These are phyloP conservation scores for Penicillium crustosum DNA, from an alignment of 2,329 filamentous ascomycete species.

Conservation along the genomic window DNA sequence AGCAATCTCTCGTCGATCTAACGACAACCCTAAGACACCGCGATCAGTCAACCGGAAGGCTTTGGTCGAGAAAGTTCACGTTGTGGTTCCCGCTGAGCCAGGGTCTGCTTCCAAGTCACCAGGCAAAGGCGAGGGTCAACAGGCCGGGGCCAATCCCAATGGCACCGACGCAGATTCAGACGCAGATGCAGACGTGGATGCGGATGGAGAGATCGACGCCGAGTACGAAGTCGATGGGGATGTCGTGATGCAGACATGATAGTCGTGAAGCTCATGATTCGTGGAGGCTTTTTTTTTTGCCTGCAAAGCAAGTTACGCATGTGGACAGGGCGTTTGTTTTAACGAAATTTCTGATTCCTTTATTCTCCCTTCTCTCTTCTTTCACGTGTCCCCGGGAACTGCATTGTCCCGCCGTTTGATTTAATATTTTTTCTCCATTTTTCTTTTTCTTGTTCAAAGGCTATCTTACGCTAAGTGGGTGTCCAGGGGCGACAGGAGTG, in stretches of 20 bases:
- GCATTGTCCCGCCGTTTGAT: neutral
- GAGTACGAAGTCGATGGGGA: constrained; percentile 29
- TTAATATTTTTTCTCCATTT: constrained; percentile 6
- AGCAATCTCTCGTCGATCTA: constrained; percentile 16
- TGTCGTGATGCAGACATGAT: constrained; percentile 34
- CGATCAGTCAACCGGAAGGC: constrained; percentile 24
- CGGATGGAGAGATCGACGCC: constrained; percentile 30
- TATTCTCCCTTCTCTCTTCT: constrained; percentile 5
- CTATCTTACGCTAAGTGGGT: neutral
- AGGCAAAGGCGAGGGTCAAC: constrained; percentile 14
- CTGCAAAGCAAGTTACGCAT: constrained; percentile 24
- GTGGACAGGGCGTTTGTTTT: constrained; percentile 26
- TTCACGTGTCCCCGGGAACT: constrained; percentile 1
- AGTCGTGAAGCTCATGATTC: constrained; percentile 4
- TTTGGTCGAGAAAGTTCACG: constrained; percentile 25
- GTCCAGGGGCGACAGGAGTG: neutral
- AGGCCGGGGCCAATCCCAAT: constrained; percentile 15
- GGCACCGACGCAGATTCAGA: constrained; percentile 19
- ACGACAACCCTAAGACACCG: constrained; percentile 16
- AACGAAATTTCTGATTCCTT: constrained; percentile 10
- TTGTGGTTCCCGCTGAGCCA: constrained; percentile 32
- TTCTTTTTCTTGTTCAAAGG: constrained; percentile 6
- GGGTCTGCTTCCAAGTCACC: constrained; percentile 18
- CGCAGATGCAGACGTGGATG: constrained; percentile 23
- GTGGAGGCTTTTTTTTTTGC: constrained; percentile 2